Evolutionary conservation across 2,329 filamentous ascomycete species (phyloP).

Genomic region (Xylaria sp.): DNA sequence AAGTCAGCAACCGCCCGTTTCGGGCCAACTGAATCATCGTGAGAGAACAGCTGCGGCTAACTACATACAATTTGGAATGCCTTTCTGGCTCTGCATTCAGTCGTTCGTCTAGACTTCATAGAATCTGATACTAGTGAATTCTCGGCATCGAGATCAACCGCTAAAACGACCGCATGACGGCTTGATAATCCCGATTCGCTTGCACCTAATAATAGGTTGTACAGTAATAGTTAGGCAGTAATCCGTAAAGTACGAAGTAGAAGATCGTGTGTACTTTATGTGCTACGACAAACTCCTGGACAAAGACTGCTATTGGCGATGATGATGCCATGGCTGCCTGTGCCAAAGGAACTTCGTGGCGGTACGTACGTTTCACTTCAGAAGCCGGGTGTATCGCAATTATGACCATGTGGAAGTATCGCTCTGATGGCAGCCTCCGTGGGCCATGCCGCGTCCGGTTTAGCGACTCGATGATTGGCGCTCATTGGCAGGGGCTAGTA

Average conservation of each 20-base stretch:
- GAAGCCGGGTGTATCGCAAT: background rate
- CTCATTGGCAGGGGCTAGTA: background rate
- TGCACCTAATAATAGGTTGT: background rate
- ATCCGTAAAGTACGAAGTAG: background rate
- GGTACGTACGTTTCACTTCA: background rate
- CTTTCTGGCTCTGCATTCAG: too few species aligned
- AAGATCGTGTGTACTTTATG: background rate
- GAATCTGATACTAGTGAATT: background rate
- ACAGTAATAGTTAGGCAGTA: background rate
- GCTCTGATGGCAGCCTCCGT: background rate
- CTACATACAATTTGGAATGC: too few species aligned
- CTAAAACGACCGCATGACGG: background rate
- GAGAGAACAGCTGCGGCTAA: too few species aligned
- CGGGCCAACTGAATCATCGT: too few species aligned
- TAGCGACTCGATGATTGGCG: background rate
- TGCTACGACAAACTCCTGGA: background rate
- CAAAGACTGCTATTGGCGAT: background rate
- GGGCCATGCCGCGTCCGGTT: background rate
- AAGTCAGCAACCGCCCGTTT: too few species aligned
- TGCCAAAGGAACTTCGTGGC: background rate
- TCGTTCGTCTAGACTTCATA: background rate
- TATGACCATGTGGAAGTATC: background rate
- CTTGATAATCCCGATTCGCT: background rate
- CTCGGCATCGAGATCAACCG: background rate
- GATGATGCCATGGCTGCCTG: background rate